phyloP scores from a whole-genome alignment of 805 yeast genomes.

The Cephaloascus albidus region DNA sequence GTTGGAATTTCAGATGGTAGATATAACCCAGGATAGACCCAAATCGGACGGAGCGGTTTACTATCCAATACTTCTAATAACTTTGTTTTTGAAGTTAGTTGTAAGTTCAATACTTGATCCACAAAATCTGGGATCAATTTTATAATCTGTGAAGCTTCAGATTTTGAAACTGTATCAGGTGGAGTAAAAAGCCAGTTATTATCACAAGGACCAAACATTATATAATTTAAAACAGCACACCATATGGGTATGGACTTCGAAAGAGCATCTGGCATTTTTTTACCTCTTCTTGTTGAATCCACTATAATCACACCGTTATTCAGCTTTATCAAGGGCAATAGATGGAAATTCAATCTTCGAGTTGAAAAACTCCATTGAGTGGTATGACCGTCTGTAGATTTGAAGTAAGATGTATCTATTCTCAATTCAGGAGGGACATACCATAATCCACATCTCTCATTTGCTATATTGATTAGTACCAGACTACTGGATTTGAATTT shows the following conservation, averaged over 20 bases:
- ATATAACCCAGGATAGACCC: conserved; percentile 52
- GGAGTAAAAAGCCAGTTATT: conserved; percentile 38
- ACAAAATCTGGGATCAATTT: conserved; percentile 40
- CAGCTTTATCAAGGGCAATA: conserved; percentile 37
- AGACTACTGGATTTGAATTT: conserved; percentile 4
- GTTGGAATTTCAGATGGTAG: conserved; percentile 22
- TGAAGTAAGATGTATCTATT: conserved; percentile 57
- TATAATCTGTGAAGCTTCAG: conserved; percentile 47
- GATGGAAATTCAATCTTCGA: conserved; percentile 66
- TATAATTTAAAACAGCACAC: conserved; percentile 69
- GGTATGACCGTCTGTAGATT: conserved; percentile 87
- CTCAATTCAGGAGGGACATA: conserved; percentile 43
- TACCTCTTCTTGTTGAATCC: conserved; percentile 84
- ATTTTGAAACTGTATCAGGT: conserved; percentile 39
- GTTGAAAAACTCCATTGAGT: conserved; percentile 72
- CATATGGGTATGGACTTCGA: conserved; percentile 87
- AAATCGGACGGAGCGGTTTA: conserved; percentile 54
- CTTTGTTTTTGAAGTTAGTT: conserved; percentile 23
- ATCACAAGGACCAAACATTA: conserved; percentile 29
- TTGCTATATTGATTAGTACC: conserved; percentile 50
- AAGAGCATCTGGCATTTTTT: conserved; percentile 76
- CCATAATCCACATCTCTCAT: conserved; percentile 87
- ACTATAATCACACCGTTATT: conserved; percentile 49
- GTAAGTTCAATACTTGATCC: conserved; percentile 26
- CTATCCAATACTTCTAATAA: conserved; percentile 20